Evolutionary conservation across 2,329 filamentous ascomycete species (phyloP).

Genomic region (Lachnum nothofagi): DNA sequence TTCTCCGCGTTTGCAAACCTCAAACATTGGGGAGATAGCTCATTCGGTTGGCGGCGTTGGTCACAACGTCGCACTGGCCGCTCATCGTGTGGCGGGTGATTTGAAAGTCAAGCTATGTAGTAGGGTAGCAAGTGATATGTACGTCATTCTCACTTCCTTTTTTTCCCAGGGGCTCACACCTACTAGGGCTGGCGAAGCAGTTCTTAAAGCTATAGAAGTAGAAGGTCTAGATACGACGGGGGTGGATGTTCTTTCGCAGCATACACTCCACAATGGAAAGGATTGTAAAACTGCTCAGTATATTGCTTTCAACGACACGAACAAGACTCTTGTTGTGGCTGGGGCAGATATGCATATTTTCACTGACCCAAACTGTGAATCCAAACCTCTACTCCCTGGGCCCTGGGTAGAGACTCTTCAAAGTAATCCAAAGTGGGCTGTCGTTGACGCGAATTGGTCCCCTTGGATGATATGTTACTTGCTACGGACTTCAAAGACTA

Average conservation of each 20-base stretch:
- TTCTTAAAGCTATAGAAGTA: slow-evolving; percentile 59
- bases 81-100: slow-evolving; percentile 59
- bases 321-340: slow-evolving; percentile 79
- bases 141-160: slow-evolving; percentile 30
- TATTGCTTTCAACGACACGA: slow-evolving; percentile 77
- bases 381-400: too few species aligned
- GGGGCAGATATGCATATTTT: slow-evolving; percentile 83
- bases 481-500: slow-evolving; percentile 50
- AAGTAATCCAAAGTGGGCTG: slow-evolving; percentile 56
- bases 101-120: slow-evolving; percentile 68
- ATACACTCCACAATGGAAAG: too few species aligned
- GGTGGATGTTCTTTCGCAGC: slow-evolving; percentile 40
- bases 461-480: slow-evolving; percentile 61
- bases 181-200: slow-evolving; percentile 63
- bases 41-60: slow-evolving; percentile 89
- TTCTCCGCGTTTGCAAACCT: slow-evolving; percentile 56
- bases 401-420: background rate
- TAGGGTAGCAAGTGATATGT: slow-evolving; percentile 73
- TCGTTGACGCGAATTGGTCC: slow-evolving; percentile 85
- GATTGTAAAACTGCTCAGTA: slow-evolving; percentile 85
- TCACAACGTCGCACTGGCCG: slow-evolving; percentile 82
- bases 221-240: slow-evolving; percentile 60
- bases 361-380: slow-evolving; percentile 34
- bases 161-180: background rate
- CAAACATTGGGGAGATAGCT: slow-evolving; percentile 74